These are phyloP conservation scores for Zymoseptoria pseudotritici DNA, from an alignment of 2,329 filamentous ascomycete species.

Conservation along the genomic window DNA sequence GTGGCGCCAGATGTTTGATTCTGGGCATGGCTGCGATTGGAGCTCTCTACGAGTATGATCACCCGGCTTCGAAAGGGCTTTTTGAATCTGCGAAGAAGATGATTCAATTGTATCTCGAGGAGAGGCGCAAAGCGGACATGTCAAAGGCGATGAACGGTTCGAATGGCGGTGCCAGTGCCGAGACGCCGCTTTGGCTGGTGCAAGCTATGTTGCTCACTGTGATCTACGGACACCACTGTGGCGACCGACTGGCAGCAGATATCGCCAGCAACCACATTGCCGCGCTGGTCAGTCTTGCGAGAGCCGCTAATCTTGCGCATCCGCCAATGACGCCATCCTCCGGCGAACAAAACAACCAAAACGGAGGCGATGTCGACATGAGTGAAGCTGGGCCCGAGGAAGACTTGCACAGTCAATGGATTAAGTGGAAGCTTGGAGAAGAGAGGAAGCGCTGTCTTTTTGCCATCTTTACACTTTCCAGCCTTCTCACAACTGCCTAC, in stretches of 20 bases:
- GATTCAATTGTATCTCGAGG: slow-evolving; percentile 88
- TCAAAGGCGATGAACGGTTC: slow-evolving; percentile 48
- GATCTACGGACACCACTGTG: slow-evolving; percentile 90
- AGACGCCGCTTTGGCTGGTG: slow-evolving; percentile 83
- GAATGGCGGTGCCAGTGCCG: slow-evolving; percentile 34
- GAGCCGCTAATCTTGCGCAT: slow-evolving; percentile 70
- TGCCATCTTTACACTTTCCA: slow-evolving; percentile 84
- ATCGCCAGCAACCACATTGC: slow-evolving; percentile 90
- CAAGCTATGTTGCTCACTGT: slow-evolving; percentile 96
- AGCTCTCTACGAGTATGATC: slow-evolving; percentile 80
- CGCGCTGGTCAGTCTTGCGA: slow-evolving; percentile 80
- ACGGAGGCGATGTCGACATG: slow-evolving; percentile 49
- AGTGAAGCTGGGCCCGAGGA: slow-evolving; percentile 14
- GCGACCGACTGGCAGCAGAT: slow-evolving; percentile 81
- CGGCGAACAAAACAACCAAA: slow-evolving; percentile 7
- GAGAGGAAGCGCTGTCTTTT: slow-evolving; percentile 91
- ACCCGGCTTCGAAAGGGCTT: slow-evolving; percentile 68
- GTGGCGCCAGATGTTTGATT: slow-evolving; percentile 78
- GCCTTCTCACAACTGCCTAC: slow-evolving; percentile 82
- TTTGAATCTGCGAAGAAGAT: slow-evolving; percentile 94
- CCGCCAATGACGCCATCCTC: slow-evolving; percentile 27
- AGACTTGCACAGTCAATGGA: slow-evolving; percentile 67
- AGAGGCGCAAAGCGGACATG: slow-evolving; percentile 79
- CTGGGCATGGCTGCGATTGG: slow-evolving; percentile 83
- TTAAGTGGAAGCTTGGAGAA: slow-evolving; percentile 79